These are phyloP conservation scores for Suhomyces chickasaworum DNA, from an alignment of 1,139 yeast genomes.

Conservation along the genomic window DNA sequence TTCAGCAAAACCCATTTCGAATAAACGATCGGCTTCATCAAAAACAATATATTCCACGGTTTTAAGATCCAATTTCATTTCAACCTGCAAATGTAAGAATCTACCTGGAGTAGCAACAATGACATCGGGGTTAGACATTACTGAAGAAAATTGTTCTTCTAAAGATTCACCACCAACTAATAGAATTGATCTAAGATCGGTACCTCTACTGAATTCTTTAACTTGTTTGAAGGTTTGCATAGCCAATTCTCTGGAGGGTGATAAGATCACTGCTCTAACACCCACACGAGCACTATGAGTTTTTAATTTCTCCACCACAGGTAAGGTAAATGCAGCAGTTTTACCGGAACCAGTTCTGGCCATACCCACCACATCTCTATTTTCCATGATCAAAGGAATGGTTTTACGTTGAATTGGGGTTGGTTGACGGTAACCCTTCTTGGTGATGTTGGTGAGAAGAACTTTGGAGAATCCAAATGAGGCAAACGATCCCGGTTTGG, in stretches of 20 bases:
- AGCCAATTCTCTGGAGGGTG: conserved; percentile 95
- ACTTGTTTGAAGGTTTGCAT: conserved; percentile 87
- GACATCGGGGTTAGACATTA: conserved; percentile 94
- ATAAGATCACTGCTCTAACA: conserved; percentile 80
- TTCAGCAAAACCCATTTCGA: conserved; percentile 96
- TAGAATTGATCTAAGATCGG: conserved; percentile 77
- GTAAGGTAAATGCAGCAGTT: conserved; percentile 96
- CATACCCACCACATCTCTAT: conserved; percentile 97
- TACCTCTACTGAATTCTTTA: conserved; percentile 82
- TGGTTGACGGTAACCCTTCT: conserved; percentile 91
- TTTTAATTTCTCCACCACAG: conserved; percentile 83
- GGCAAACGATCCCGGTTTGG: conserved; percentile 82
- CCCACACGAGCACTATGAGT: conserved; percentile 87
- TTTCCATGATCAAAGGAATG: conserved; percentile 83
- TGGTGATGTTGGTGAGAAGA: conserved; percentile 66
- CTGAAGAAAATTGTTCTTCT: conserved; percentile 90
- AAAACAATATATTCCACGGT: conserved; percentile 88
- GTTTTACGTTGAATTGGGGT: conserved; percentile 98
- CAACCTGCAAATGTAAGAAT: conserved; percentile 91
- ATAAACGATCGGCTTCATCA: conserved; percentile 97
- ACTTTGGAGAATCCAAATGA: conserved; percentile 85
- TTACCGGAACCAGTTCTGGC: conserved; percentile 99
- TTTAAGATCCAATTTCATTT: conserved; percentile 84
- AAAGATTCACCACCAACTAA: conserved; percentile 96
- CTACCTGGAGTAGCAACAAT: conserved; percentile 98